Evolutionary conservation across 768 basidiomycete genomes (phyloP).

Genomic region (Mrakia blollopis): DNA sequence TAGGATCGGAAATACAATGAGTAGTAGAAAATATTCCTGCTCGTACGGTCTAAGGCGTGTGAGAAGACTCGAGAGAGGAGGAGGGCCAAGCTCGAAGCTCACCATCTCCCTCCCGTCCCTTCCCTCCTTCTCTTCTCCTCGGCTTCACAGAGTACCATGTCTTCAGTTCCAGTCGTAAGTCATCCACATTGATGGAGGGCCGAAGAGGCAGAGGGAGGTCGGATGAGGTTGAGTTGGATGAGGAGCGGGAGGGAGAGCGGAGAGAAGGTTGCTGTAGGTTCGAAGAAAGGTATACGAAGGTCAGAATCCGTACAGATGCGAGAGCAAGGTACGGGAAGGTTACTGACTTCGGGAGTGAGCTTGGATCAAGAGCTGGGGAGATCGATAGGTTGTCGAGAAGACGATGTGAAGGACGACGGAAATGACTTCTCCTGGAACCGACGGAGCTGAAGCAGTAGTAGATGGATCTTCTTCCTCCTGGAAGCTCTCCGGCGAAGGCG

Average conservation of each 20-base stretch:
- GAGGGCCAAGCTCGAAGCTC: too few species aligned
- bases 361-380: conserved; percentile 79
- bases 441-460: background rate
- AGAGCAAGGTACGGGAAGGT: background rate
- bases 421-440: conserved; percentile 36
- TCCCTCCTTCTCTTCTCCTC: too few species aligned
- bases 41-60: too few species aligned
- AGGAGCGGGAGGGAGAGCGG: conserved; percentile 10
- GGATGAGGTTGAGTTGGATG: background rate
- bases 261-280: conserved; percentile 24
- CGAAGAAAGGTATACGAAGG: background rate
- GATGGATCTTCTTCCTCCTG: conserved; percentile 21
- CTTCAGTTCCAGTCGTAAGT: too few species aligned
- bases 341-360: conserved; percentile 64
- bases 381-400: conserved; percentile 71
- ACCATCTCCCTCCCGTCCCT: conserved; percentile 58
- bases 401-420: conserved; percentile 61
- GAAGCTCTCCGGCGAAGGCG: background rate
- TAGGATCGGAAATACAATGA: too few species aligned
- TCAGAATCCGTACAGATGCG: too few species aligned
- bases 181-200: too few species aligned
- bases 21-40: too few species aligned
- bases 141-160: too few species aligned
- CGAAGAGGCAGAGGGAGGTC: conserved; percentile 14
- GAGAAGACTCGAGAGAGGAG: too few species aligned